Base-by-base conservation (phyloP, 768 basidiomycete genomes). In the Lanmaoa pseudosensibilis region DNA sequence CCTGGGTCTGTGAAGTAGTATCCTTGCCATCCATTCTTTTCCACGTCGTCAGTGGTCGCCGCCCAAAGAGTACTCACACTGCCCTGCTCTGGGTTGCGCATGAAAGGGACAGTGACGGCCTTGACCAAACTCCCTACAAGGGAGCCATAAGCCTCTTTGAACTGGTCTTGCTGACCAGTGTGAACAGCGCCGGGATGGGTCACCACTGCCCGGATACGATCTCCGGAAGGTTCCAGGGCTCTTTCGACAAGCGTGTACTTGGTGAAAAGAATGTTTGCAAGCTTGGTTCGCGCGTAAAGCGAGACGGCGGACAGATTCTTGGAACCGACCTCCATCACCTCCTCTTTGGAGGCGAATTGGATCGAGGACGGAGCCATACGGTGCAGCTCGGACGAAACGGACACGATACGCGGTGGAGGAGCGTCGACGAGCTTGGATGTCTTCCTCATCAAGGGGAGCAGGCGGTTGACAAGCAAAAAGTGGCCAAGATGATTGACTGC, bases 51-150 rank as follows among this genome's bases (percentile, higher is more conserved):
- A n/a, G 36, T 18, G 36, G 72, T 73, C 32, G 70, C 72, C 9
- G 72, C 67, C 67, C 68, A 74, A 34, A 73, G 63, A 32, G 69
- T 65, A 53, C 66, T 65, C 21, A 59, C 44, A 30, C 65, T 65
- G 19, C 62, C 70, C 48, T 69, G 60, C 25, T 62, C 65, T 11
- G 70, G 64, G 30, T 51, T 57, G 47, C 65, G 66, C 65, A 69
- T 71, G 61, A 69, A 67, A 12, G 68, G 68, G 8, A 58, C 57
- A 41, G 65, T 51, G 5, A 56, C 52, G 37, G 64, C 57, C 57
- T 68, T 65, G 27, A 64, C 33, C 21, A 66, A 48, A 41, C 32
- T 45, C 9, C 41, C 41, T 39, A 45, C 39, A n/a, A 38, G 39
- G 10, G 32, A 46, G 18, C 52, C 33, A 37, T 47, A 36, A 15